Evolutionary conservation across 208 protist genomes (phyloP).

Genomic region (Naegleria fowleri): DNA sequence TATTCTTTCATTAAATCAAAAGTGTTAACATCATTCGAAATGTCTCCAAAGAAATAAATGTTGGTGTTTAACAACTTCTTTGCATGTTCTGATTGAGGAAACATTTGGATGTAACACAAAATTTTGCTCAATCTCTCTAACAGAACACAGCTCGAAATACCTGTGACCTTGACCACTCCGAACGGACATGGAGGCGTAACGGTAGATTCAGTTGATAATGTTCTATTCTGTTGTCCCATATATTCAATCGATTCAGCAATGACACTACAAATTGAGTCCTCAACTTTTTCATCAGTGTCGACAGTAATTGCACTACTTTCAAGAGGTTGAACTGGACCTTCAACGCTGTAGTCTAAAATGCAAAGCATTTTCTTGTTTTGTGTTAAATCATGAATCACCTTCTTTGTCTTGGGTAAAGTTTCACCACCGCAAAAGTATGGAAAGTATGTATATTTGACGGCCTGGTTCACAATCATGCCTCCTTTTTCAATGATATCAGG

Average conservation of each 20-base stretch:
- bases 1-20: neutral
- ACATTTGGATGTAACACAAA: neutral
- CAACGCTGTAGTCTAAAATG: constrained; percentile 89
- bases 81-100: neutral
- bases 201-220: too few species aligned
- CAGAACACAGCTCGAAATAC: neutral
- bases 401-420: constrained; percentile 67
- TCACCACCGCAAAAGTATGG: constrained; percentile 87
- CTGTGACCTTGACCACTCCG: neutral
- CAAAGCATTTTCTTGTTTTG: constrained; percentile 53
- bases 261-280: neutral
- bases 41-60: neutral
- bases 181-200: neutral
- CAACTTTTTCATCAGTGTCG: neutral
- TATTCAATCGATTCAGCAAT: neutral
- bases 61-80: neutral
- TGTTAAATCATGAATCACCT: constrained; percentile 48
- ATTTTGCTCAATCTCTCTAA: neutral
- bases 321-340: constrained; percentile 61
- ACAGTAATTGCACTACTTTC: neutral
- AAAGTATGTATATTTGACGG: constrained; percentile 78
- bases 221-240: neutral
- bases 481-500: neutral
- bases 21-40: neutral
- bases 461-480: constrained; percentile 20